Percentiles rank a stretch among this genome's conserved stretches.
Conservation (phyloP, 495 filamentous ascomycete genomes). For the Staphylotrichum longicolle region DNA sequence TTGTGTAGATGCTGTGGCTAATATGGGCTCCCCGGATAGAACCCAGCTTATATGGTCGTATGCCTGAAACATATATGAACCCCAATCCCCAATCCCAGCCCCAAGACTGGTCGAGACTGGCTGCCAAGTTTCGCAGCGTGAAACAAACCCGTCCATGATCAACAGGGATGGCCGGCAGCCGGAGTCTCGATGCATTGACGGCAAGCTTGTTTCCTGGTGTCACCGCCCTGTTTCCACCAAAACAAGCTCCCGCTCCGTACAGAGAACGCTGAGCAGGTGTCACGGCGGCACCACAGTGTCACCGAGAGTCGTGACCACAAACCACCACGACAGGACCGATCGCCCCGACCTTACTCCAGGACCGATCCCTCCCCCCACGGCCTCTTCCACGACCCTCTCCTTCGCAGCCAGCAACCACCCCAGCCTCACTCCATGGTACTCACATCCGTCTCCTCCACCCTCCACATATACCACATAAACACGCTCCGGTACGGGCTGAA, state of each 20-base stretch:
- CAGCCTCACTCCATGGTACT: constrained; percentile 53
- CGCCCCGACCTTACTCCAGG: too few species aligned
- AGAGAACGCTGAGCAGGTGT: neutral
- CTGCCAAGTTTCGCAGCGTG: too few species aligned
- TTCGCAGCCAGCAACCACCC: too few species aligned
- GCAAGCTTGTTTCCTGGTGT: constrained; percentile 15
- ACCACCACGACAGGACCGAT: too few species aligned
- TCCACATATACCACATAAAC: constrained; percentile 86
- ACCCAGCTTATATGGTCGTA: neutral
- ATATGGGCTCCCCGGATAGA: too few species aligned
- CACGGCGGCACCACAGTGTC: neutral
- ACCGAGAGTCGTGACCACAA: too few species aligned
- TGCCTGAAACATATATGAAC: neutral
- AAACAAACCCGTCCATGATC: neutral
- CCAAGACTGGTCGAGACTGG: too few species aligned
- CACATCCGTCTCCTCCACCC: constrained; percentile 72
- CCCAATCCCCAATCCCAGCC: too few species aligned
- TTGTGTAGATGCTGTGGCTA: too few species aligned
- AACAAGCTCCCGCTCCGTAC: neutral
- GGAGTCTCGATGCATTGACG: neutral
- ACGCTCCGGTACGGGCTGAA: constrained; percentile 79
- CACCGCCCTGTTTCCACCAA: constrained; percentile 2
- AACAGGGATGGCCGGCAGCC: neutral
- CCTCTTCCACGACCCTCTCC: too few species aligned
- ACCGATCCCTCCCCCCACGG: too few species aligned